Evolutionary conservation across 2,329 filamentous ascomycete species (phyloP).

Genomic region (Pestalotiopsis sp.): DNA sequence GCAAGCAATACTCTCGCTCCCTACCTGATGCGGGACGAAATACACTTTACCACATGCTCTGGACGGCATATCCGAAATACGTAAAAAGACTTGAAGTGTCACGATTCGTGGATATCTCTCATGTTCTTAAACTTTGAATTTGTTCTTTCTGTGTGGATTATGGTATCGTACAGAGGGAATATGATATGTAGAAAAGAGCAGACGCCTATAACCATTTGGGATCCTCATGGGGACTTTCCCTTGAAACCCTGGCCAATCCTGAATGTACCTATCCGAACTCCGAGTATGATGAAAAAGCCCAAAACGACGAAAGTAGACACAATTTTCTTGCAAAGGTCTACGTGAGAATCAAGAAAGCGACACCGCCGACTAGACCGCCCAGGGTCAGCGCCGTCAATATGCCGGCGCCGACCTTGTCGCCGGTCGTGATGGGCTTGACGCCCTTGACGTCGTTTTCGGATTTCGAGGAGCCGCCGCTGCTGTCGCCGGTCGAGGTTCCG

Average conservation of each 20-base stretch:
- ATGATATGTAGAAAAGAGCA: background rate
- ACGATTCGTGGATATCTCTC: background rate
- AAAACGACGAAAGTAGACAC: background rate
- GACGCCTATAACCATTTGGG: background rate
- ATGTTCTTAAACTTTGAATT: background rate
- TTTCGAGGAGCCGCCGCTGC: slow-evolving; percentile 42
- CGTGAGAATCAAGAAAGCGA: background rate
- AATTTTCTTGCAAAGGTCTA: background rate
- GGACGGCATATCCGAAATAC: too few species aligned
- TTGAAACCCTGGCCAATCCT: background rate
- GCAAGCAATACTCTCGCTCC: too few species aligned
- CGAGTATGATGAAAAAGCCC: background rate
- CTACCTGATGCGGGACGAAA: too few species aligned
- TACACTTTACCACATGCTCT: too few species aligned
- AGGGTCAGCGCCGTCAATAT: slow-evolving; percentile 40
- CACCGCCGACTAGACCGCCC: slow-evolving; percentile 14
- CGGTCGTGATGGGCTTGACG: slow-evolving; percentile 32
- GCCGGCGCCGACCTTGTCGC: slow-evolving; percentile 42
- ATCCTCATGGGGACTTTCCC: background rate
- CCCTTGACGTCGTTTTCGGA: slow-evolving; percentile 29
- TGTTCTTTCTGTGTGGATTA: background rate
- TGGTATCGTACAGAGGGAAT: background rate
- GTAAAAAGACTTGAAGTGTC: background rate
- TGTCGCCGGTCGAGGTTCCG: slow-evolving; percentile 47
- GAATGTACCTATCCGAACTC: background rate